phyloP scores from a whole-genome alignment of 2,329 filamentous ascomycete species.

The Dothistroma septosporum region DNA sequence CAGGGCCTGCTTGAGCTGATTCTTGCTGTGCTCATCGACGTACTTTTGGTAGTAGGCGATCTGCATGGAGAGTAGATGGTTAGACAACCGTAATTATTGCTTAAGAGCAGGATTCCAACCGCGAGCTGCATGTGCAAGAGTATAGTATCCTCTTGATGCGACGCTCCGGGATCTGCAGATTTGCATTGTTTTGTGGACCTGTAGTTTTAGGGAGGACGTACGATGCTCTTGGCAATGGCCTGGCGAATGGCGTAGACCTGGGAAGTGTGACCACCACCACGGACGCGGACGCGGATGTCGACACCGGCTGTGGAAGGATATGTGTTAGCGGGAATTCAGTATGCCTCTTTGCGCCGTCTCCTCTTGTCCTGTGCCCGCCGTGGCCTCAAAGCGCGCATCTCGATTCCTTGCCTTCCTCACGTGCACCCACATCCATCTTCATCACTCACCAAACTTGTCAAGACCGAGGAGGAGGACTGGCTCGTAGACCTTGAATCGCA shows the following conservation, averaged over 20 bases:
- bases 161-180: slow-evolving; percentile 4
- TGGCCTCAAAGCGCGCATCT: not conserved
- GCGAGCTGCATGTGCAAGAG: not conserved
- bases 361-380: not conserved
- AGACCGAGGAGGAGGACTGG: slow-evolving; percentile 93
- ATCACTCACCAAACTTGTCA: slow-evolving; percentile 75
- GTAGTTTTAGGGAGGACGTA: slow-evolving; percentile 30
- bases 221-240: slow-evolving; percentile 95
- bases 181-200: not conserved
- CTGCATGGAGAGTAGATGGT: slow-evolving; percentile 26
- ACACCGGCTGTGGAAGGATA: slow-evolving; percentile 57
- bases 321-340: slow-evolving; percentile 22
- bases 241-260: slow-evolving; percentile 98
- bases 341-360: not conserved
- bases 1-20: slow-evolving; percentile 95
- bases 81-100: slow-evolving; percentile 11
- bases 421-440: not conserved
- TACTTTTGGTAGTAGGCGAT: slow-evolving; percentile 99
- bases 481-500: slow-evolving; percentile 99
- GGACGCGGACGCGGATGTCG: slow-evolving; percentile 95
- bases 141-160: slow-evolving; percentile 1
- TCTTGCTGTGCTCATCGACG: slow-evolving; percentile 99
- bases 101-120: slow-evolving; percentile 11
- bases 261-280: slow-evolving; percentile 94
- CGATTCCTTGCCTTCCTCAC: slow-evolving; percentile 1